Conservation (phyloP, 345 rosid species). For the Populus ilicifolia region DNA sequence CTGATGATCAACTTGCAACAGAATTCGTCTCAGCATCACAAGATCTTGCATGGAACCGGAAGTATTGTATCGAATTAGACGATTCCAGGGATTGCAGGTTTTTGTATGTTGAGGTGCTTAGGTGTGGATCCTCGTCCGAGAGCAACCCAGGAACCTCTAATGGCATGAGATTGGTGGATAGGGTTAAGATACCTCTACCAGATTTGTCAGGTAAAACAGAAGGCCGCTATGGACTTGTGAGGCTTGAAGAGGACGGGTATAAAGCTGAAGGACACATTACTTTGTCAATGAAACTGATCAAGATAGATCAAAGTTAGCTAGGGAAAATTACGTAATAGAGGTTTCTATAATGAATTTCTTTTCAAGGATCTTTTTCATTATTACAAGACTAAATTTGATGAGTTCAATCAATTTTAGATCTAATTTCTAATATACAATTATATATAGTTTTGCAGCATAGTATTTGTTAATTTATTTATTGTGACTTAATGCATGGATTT, state of each 20-base stretch:
- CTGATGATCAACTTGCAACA: neutral
- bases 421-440: neutral
- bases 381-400: neutral
- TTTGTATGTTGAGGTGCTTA: constrained; percentile 3
- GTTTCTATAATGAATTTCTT: neutral
- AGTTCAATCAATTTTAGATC: neutral
- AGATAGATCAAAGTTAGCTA: neutral
- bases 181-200: constrained; percentile 8
- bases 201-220: neutral
- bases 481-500: neutral
- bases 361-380: neutral
- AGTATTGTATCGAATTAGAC: neutral
- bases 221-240: constrained; percentile 10
- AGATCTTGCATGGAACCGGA: neutral
- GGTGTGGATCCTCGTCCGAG: neutral
- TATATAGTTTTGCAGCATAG: neutral
- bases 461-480: too few species aligned
- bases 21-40: neutral
- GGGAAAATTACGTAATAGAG: neutral
- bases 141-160: constrained; percentile 6
- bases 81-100: neutral
- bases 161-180: constrained; percentile 2
- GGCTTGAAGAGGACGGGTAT: neutral
- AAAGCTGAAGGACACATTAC: neutral
- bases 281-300: neutral